Evolutionary conservation across 2,329 filamentous ascomycete genomes (phyloP).

Genomic region (Cephalotrichum gorgonifer): DNA sequence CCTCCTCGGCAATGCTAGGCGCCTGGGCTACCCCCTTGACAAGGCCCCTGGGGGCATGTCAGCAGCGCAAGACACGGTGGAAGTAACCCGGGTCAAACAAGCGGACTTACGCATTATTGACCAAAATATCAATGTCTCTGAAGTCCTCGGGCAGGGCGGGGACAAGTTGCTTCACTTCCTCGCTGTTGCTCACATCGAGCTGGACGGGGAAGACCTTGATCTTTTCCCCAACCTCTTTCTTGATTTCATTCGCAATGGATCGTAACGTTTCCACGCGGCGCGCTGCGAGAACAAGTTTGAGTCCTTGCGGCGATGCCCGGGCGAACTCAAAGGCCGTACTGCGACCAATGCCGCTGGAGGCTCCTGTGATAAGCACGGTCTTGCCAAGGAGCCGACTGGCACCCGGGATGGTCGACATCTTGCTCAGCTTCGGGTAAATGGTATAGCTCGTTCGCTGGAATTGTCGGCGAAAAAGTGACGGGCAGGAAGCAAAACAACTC

Average conservation of each 20-base stretch:
- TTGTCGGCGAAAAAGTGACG: background rate
- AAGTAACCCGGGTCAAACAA: background rate
- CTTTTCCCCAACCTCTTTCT: slow-evolving; percentile 62
- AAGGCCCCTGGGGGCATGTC: slow-evolving; percentile 50
- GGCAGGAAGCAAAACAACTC: background rate
- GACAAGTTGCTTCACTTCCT: slow-evolving; percentile 66
- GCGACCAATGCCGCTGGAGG: slow-evolving; percentile 83
- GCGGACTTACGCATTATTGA: slow-evolving; percentile 75
- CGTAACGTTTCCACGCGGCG: slow-evolving; percentile 69
- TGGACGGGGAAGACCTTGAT: slow-evolving; percentile 75
- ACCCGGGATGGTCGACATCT: background rate
- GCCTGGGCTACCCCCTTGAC: slow-evolving; percentile 83
- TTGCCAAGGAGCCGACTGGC: slow-evolving; percentile 83
- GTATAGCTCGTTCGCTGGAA: background rate
- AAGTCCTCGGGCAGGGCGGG: slow-evolving; percentile 67
- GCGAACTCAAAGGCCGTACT: slow-evolving; percentile 87
- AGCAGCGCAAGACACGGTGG: background rate
- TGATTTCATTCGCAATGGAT: slow-evolving; percentile 67
- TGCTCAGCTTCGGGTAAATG: background rate
- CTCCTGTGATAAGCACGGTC: slow-evolving; percentile 84
- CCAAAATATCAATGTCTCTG: slow-evolving; percentile 73
- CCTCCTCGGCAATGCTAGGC: slow-evolving; percentile 71
- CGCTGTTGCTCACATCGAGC: slow-evolving; percentile 76
- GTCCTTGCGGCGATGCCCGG: slow-evolving; percentile 64
- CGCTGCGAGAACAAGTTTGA: slow-evolving; percentile 81